Evolutionary conservation across 306 rosid species (phyloP).

Genomic region (Castanopsis chinensis): DNA sequence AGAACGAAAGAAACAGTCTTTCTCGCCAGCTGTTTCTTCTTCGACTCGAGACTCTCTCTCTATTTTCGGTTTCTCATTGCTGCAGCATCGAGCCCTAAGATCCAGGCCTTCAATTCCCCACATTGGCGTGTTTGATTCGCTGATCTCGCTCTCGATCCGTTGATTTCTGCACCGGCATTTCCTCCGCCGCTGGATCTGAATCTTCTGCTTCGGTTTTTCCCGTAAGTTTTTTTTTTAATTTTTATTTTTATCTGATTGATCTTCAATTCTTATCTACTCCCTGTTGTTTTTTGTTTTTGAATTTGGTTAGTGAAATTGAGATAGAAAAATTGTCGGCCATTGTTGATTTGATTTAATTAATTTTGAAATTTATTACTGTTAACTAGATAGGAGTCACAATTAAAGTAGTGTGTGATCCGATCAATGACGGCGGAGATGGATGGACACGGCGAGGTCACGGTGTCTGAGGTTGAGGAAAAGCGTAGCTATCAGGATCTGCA

Average conservation of each 20-base stretch:
- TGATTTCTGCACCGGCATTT: conserved; percentile 2
- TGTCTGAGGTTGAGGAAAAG: conserved; percentile 22
- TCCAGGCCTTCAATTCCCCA: background rate
- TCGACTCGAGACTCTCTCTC: background rate
- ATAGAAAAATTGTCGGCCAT: background rate
- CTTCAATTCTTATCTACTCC: background rate
- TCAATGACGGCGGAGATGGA: conserved; percentile 60
- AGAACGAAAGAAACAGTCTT: background rate
- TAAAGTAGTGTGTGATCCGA: background rate
- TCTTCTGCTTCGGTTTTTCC: conserved; percentile 9
- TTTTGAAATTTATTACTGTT: background rate
- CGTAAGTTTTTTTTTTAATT: conserved; percentile 18
- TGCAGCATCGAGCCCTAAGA: background rate
- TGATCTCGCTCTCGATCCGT: conserved; percentile 35
- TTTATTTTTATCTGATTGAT: conserved; percentile 7
- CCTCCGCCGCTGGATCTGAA: conserved; percentile 3
- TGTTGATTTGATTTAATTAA: background rate
- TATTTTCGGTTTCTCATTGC: background rate
- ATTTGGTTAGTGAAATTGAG: background rate
- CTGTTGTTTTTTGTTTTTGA: background rate
- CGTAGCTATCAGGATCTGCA: conserved; percentile 32
- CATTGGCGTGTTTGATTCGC: background rate
- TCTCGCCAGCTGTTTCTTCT: conserved; percentile 21
- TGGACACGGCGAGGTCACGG: conserved; percentile 34
- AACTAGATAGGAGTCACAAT: background rate